Percentiles rank a stretch among this genome's conserved stretches.
Conservation (phyloP, 495 filamentous ascomycete genomes). For the Penicillium malachiteum region DNA sequence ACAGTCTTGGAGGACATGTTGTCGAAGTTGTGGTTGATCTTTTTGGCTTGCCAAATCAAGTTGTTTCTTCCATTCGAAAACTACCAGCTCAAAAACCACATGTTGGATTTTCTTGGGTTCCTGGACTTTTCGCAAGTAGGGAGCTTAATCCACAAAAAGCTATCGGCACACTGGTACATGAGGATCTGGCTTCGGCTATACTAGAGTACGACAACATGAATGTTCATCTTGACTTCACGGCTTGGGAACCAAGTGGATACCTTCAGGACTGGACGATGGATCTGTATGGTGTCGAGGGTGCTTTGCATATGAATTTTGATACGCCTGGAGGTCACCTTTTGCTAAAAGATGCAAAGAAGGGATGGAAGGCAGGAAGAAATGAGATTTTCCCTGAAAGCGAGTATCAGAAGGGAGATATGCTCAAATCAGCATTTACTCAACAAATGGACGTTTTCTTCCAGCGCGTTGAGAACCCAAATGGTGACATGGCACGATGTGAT, state of each 20-base stretch:
- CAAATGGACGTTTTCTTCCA: neutral
- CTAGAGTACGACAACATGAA: slow-evolving; percentile 14
- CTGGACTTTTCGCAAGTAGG: neutral
- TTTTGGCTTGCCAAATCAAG: slow-evolving; percentile 10
- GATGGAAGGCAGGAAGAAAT: neutral
- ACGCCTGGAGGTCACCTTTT: neutral
- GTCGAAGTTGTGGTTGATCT: slow-evolving; percentile 13
- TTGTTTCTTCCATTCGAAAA: slow-evolving; percentile 18
- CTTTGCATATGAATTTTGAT: neutral
- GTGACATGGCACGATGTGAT: neutral
- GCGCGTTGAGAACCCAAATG: neutral
- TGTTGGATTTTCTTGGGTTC: neutral
- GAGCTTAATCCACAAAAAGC: neutral
- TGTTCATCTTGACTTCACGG: slow-evolving; percentile 11
- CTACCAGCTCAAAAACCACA: slow-evolving; percentile 1
- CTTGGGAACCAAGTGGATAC: slow-evolving; percentile 3
- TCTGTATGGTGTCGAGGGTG: neutral
- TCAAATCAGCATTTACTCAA: neutral
- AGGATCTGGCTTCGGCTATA: slow-evolving; percentile 16
- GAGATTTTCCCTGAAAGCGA: neutral
- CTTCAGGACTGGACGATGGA: neutral
- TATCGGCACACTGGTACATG: slow-evolving; percentile 13
- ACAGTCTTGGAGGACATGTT: slow-evolving; percentile 12
- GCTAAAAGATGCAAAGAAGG: neutral
- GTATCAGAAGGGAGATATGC: neutral